These are phyloP conservation scores for Phanerochaete carnosa DNA, from an alignment of 768 basidiomycete species.

Conservation along the genomic window DNA sequence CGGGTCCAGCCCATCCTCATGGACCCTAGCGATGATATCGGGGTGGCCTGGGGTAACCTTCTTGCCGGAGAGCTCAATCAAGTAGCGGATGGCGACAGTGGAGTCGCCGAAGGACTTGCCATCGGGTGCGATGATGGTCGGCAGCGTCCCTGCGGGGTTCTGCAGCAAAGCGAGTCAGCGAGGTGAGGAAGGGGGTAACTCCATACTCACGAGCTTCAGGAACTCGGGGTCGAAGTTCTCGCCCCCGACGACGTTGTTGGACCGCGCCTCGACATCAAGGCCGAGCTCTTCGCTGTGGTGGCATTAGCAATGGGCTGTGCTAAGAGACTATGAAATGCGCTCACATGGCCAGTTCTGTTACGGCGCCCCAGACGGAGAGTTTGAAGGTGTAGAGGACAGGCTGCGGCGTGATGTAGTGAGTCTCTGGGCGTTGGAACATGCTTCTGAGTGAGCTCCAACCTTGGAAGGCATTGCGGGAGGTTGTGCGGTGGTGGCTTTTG, in stretches of 20 bases:
- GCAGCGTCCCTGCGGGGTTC: constrained; percentile 44
- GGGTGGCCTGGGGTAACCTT: constrained; percentile 32
- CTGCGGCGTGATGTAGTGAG: constrained; percentile 1
- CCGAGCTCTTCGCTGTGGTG: constrained; percentile 39
- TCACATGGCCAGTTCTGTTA: constrained; percentile 40
- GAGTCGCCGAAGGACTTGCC: constrained; percentile 38
- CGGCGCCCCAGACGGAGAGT: constrained; percentile 39
- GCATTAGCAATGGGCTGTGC: not conserved
- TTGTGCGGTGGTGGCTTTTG: not conserved
- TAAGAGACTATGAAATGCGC: constrained; percentile 10
- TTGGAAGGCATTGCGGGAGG: not conserved
- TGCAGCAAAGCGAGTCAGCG: constrained; percentile 14
- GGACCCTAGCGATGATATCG: constrained; percentile 36
- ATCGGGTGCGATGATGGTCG: constrained; percentile 34
- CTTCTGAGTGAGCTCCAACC: not conserved
- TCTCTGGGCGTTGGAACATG: not conserved
- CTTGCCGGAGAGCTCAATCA: constrained; percentile 37
- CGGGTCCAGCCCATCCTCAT: constrained; percentile 45
- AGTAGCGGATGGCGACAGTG: constrained; percentile 36
- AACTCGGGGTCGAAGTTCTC: constrained; percentile 47
- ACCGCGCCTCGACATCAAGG: constrained; percentile 35
- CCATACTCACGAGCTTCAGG: constrained; percentile 34
- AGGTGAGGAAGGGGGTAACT: not conserved
- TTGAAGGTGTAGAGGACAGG: constrained; percentile 34
- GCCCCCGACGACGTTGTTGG: constrained; percentile 41